Evolutionary conservation across 495 filamentous ascomycete genomes (phyloP).

Genomic region (Schizothecium vesticola): DNA sequence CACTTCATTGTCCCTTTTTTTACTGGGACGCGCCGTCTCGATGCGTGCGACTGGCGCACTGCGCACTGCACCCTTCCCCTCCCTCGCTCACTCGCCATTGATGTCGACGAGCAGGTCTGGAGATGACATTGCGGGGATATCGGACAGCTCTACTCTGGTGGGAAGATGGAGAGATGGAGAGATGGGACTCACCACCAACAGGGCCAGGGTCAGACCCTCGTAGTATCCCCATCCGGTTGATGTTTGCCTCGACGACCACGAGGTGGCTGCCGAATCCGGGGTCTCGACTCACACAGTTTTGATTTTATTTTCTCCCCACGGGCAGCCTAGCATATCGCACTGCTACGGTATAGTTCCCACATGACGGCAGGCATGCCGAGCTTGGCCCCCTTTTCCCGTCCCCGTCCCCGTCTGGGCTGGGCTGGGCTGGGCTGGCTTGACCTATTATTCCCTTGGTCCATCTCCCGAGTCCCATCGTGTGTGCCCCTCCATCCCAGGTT

Average conservation of each 20-base stretch:
- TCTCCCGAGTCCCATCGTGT: neutral
- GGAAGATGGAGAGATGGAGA: no score
- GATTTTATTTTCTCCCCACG: neutral
- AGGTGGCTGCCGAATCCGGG: neutral
- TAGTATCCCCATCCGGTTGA: neutral
- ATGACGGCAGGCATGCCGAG: neutral
- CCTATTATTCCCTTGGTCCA: neutral
- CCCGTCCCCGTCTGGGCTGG: neutral
- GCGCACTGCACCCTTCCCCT: neutral
- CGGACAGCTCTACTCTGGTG: no score
- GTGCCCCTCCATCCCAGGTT: neutral
- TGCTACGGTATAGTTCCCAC: neutral
- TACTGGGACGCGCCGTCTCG: neutral
- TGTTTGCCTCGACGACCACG: neutral
- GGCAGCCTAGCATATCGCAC: neutral
- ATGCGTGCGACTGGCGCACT: neutral
- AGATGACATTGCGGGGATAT: no score
- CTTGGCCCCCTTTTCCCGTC: neutral
- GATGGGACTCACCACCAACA: no score
- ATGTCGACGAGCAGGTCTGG: neutral
- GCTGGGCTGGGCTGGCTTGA: neutral
- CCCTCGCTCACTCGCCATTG: neutral
- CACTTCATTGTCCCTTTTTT: neutral
- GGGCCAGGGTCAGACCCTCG: neutral
- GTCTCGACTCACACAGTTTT: neutral